These are phyloP conservation scores for Trichophyton benhamiae DNA, from an alignment of 2,329 filamentous ascomycete species.

Conservation along the genomic window DNA sequence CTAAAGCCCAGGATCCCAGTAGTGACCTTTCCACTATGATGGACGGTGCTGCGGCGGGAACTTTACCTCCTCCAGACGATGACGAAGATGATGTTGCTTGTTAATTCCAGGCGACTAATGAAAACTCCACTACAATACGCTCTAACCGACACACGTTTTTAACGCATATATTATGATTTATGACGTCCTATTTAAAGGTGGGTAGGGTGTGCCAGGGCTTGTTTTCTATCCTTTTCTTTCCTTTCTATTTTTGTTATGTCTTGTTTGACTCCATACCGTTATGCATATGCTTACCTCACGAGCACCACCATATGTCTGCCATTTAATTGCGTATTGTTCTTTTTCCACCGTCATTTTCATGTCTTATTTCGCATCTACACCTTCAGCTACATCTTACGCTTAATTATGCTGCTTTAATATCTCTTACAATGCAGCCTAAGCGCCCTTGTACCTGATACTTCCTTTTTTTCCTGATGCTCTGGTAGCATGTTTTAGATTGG, in stretches of 20 bases:
- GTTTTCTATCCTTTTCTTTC: background rate
- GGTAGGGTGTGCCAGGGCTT: background rate
- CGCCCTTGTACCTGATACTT: background rate
- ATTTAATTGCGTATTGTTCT: background rate
- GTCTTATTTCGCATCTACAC: background rate
- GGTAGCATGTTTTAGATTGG: background rate
- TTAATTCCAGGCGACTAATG: background rate
- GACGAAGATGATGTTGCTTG: conserved; percentile 9
- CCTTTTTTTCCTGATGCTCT: background rate
- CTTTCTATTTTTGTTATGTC: background rate
- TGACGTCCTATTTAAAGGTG: background rate
- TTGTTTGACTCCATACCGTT: no score
- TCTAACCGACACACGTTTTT: background rate
- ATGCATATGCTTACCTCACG: background rate
- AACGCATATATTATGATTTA: background rate
- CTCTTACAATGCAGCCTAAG: background rate
- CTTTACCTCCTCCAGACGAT: conserved; percentile 1
- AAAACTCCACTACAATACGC: background rate
- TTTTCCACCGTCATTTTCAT: background rate
- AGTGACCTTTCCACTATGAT: conserved; percentile 8
- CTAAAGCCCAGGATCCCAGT: conserved; percentile 1
- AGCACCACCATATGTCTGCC: background rate
- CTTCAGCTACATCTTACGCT: background rate
- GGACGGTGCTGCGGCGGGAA: conserved; percentile 7
- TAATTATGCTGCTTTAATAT: background rate